Base-by-base conservation (phyloP, 495 filamentous ascomycete genomes). In the Lentithecium fluviatile region DNA sequence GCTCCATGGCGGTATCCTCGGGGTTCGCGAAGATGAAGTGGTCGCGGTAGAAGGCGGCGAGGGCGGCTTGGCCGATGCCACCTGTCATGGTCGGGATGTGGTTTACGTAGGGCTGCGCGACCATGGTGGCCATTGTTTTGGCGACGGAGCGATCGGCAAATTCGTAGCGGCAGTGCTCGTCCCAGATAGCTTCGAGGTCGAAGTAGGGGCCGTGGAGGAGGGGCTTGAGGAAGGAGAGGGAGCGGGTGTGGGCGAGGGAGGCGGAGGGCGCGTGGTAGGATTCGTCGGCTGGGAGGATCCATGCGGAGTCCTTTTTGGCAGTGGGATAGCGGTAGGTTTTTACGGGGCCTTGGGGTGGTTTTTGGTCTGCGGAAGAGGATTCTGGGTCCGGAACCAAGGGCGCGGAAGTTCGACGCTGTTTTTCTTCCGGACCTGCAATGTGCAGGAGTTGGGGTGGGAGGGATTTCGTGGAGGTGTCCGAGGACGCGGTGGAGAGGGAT, bases 141-240 rank as follows among this genome's bases (percentile, higher is more conserved):
- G 56, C 66, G 10, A 72, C 69, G 36, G 69, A 60, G 20, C 68
- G 66, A 12, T 49, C 59, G n/a, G 4, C 51, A 38, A 70, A 70
- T 32, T 69, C 67, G 36, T 49, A 61, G 34, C 17, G 47, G 19
- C 60, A 66, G 50, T 73, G 71, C 57, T 68, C 62, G 25, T 72
- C 70, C 69, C 71, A 71, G 8, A 73, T 52, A 6, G 57, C 63
- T 37, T 75, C 73, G 17, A 75, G 62, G 26, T 75, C 83, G 58
- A 86, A 85, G 58, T 73, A 75, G 1, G 82, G 82, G 0, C 80
- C 82, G 10, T 68, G 70, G 10, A 80, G 61, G 37, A 76, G 67
- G n/a, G 75, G 70, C 63, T 82, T 82, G 1, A 85, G 60, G 63
- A 83, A 83, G 2, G 71, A 29, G 10, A 84, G 70, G 38, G 65